phyloP scores from a whole-genome alignment of 495 filamentous ascomycete species.

The Glonium stellatum region DNA sequence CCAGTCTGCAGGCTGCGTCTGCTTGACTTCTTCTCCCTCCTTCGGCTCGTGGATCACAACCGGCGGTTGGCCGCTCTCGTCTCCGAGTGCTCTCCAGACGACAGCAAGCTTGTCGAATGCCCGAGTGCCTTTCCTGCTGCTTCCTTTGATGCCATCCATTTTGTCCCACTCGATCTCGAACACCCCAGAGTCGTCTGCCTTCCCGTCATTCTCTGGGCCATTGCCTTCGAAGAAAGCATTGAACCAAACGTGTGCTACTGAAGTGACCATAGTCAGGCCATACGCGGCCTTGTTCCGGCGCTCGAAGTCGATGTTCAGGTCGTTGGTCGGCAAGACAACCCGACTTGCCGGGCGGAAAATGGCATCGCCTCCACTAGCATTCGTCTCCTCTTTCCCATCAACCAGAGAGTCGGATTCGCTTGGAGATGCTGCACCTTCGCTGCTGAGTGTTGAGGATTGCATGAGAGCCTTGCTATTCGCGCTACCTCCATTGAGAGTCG shows the following conservation, averaged over 20 bases:
- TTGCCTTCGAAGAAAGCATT: constrained; percentile 89
- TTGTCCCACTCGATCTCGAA: constrained; percentile 60
- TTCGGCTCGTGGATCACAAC: constrained; percentile 33
- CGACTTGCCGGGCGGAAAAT: constrained; percentile 65
- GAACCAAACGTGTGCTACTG: constrained; percentile 93
- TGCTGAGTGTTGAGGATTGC: background rate
- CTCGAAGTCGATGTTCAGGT: constrained; percentile 87
- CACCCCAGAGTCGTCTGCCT: constrained; percentile 46
- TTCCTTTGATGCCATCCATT: constrained; percentile 75
- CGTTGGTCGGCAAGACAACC: constrained; percentile 66
- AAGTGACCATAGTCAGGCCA: constrained; percentile 81
- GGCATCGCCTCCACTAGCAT: constrained; percentile 40
- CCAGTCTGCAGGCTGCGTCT: constrained; percentile 66
- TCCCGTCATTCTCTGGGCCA: constrained; percentile 57
- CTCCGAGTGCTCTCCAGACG: constrained; percentile 57
- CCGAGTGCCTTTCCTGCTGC: constrained; percentile 65
- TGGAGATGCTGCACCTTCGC: constrained; percentile 11
- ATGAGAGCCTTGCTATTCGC: background rate
- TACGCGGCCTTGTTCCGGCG: constrained; percentile 68
- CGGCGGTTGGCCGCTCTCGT: constrained; percentile 20
- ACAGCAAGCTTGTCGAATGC: constrained; percentile 81
- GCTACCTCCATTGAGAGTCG: background rate
- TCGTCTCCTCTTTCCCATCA: background rate
- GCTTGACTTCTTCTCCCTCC: constrained; percentile 55
- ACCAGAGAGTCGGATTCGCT: constrained; percentile 6